phyloP scores from a whole-genome alignment of 306 rosid genomes.

The Ochetophila trinervis region DNA sequence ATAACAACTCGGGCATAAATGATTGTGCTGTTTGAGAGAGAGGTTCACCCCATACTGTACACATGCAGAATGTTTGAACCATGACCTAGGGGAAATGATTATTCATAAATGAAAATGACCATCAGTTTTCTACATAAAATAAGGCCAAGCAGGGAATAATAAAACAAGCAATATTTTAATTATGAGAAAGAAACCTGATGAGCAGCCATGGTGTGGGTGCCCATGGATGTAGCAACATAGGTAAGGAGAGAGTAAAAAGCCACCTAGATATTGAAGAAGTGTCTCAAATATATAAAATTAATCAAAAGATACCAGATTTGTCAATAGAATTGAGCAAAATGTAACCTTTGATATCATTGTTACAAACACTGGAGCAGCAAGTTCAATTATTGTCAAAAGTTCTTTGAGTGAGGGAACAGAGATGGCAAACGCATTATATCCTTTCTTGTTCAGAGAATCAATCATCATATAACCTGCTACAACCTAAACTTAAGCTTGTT shows the following conservation, averaged over 20 bases:
- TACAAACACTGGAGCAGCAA: constrained; percentile 80
- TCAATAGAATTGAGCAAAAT: constrained; percentile 12
- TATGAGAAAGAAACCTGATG: constrained; percentile 61
- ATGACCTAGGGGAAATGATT: constrained; percentile 59
- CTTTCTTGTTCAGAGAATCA: constrained; percentile 63
- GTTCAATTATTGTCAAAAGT: constrained; percentile 44
- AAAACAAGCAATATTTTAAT: constrained; percentile 11
- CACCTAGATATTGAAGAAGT: constrained; percentile 45
- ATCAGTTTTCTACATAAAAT: constrained; percentile 18
- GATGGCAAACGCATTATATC: constrained; percentile 61
- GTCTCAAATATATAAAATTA: neutral
- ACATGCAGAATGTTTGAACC: constrained; percentile 72
- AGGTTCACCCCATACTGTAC: constrained; percentile 98
- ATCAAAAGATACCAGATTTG: constrained; percentile 11
- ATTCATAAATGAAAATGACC: constrained; percentile 21
- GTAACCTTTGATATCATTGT: constrained; percentile 82
- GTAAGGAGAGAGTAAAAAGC: constrained; percentile 74
- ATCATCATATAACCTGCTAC: constrained; percentile 89
- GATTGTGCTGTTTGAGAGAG: constrained; percentile 95
- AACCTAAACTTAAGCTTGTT: constrained; percentile 44
- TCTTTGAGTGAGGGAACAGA: constrained; percentile 70
- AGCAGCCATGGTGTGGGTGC: constrained; percentile 85
- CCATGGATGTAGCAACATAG: constrained; percentile 84
- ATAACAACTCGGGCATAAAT: constrained; percentile 82
- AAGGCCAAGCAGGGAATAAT: constrained; percentile 26